phyloP scores from a whole-genome alignment of 352 stramenopile genomes.

The Thalassiosira livingstoniorum region DNA sequence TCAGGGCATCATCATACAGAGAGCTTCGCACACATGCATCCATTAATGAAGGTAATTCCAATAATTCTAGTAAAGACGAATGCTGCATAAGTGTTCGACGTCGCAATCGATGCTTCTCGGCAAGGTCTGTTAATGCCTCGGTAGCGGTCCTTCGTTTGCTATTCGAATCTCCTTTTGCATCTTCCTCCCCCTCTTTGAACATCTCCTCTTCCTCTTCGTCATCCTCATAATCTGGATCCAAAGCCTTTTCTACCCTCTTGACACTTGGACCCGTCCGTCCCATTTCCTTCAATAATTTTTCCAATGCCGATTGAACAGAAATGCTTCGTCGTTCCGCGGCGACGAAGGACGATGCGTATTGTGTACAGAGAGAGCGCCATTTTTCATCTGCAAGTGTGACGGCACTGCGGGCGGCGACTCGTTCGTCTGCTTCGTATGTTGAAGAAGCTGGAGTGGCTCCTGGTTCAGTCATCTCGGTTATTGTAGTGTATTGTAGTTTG shows the following conservation, averaged over 20 bases:
- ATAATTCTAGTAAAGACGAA: conserved; percentile 92
- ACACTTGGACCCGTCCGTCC: conserved; percentile 39
- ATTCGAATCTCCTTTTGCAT: not conserved
- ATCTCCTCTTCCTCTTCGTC: conserved; percentile 40
- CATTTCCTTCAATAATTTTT: conserved; percentile 65
- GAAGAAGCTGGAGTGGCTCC: conserved; percentile 10
- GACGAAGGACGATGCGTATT: conserved; percentile 81
- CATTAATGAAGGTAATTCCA: conserved; percentile 97
- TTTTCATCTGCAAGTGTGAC: conserved; percentile 75
- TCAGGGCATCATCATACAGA: conserved; percentile 95
- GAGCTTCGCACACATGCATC: conserved; percentile 96
- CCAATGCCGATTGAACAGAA: conserved; percentile 62
- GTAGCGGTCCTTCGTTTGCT: not conserved
- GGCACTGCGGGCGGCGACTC: conserved; percentile 67
- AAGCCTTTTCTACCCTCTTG: conserved; percentile 56
- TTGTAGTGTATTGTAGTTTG: too few species aligned
- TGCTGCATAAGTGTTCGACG: conserved; percentile 82
- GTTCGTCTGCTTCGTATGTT: conserved; percentile 72
- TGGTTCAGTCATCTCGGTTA: too few species aligned
- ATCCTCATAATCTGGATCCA: conserved; percentile 30
- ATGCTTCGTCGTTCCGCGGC: conserved; percentile 72
- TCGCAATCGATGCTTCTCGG: conserved; percentile 80
- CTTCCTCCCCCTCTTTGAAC: conserved; percentile 9
- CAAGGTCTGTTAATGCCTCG: conserved; percentile 62
- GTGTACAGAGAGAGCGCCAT: conserved; percentile 73